Evolutionary conservation across 345 rosid species (phyloP), one percentile per base, ranked within the genome.

Genomic region (Lumnitzera littorea): DNA sequence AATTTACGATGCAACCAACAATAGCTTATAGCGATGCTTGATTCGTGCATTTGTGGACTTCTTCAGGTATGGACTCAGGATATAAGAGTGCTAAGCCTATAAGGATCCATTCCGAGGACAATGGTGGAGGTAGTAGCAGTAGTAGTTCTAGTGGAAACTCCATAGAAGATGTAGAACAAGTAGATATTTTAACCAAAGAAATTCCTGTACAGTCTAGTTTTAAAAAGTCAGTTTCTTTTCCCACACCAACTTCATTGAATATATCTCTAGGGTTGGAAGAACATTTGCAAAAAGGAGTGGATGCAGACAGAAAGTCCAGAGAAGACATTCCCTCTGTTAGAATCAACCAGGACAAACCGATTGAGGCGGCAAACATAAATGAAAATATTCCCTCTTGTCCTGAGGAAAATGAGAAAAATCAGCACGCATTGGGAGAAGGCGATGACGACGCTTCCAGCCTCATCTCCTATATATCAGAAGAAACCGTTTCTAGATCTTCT

Each of bases 51-150:
- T 14, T 27, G n/a, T 63, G 57, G 49, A 41, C 66, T 27, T 59
- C 53, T 62, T 57, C 64, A 71, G 88, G 62, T 63, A 84, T 80
- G 95, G 80, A 67, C 62, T 46, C 70, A 17, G 60, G 46, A 60
- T 51, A 69, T 64, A 70, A 61, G 48, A 65, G 58, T 6, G 62
- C 55, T 51, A 15, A 63, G 23, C 62, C 58, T 53, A 46, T 68
- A 60, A 65, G 62, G 24, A 51, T 49, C 50, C 50, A 49, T 61
- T 56, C 63, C 0, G 73, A 56, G 56, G 24, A 50, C 62, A 50
- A 29, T 29, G 61, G 60, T 25, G 57, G 57, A 43, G 43, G 60
- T 57, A 68, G 50, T 29, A 20, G 24, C 13, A 65, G 76, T 66
- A 67, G 71, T 24, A 57, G 58, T 48, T 20, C 20, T 20, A 70